A percentile compares a stretch with the other conserved stretches of the same genome.
Evolutionary conservation across 768 basidiomycete genomes (phyloP).

Genomic region (Trametes villosa): DNA sequence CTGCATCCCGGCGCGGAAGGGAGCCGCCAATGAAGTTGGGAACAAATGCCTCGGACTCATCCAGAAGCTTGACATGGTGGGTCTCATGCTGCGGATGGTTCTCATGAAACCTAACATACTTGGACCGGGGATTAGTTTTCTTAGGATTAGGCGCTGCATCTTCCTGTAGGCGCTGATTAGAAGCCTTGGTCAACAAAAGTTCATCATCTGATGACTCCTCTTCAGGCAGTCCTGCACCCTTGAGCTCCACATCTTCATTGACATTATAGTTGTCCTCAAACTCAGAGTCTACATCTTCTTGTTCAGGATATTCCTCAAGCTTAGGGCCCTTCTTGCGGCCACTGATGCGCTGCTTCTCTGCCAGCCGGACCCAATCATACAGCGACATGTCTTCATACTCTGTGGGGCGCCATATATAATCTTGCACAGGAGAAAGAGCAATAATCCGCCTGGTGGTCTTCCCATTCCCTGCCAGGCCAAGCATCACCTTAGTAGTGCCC

Average conservation of each 20-base stretch:
- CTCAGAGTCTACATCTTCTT: neutral
- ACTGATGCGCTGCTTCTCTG: neutral
- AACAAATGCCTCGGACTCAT: slow-evolving; percentile 10
- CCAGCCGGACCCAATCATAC: neutral
- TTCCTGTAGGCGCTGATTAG: no score
- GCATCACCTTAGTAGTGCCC: neutral
- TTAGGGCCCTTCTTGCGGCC: neutral
- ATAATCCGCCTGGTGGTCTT: neutral
- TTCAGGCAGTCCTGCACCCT: neutral
- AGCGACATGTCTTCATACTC: slow-evolving; percentile 1
- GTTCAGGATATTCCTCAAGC: neutral
- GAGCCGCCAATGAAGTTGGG: slow-evolving; percentile 38
- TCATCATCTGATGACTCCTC: slow-evolving; percentile 1
- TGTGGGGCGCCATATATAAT: no score
- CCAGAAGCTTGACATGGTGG: neutral
- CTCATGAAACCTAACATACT: neutral
- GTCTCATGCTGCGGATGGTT: neutral
- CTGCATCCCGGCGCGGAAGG: slow-evolving; percentile 37
- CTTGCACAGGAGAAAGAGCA: slow-evolving; percentile 12
- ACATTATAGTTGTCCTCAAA: neutral
- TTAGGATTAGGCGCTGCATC: no score
- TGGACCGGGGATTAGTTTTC: no score
- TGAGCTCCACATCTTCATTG: neutral
- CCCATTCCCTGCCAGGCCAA: neutral
- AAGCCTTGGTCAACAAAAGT: neutral